These are phyloP conservation scores for Macrolepiota fuliginosa DNA, from an alignment of 768 basidiomycete genomes.

Conservation along the genomic window DNA sequence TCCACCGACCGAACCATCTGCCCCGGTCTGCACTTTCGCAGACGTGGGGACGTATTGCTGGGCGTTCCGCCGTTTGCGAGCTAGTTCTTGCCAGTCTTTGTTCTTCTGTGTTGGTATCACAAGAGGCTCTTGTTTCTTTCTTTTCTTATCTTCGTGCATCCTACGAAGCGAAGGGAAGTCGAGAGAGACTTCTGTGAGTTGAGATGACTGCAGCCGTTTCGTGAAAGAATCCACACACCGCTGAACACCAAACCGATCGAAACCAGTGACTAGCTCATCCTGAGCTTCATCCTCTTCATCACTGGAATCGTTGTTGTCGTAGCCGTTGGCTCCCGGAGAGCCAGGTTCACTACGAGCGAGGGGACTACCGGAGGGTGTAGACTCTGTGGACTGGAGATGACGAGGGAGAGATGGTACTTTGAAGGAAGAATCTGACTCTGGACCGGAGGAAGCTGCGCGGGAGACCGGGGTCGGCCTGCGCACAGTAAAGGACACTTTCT, in stretches of 20 bases:
- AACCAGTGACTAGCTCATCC: constrained; percentile 71
- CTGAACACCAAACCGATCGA: constrained; percentile 73
- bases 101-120: constrained; percentile 88
- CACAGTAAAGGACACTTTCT: constrained; percentile 80
- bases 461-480: constrained; percentile 74
- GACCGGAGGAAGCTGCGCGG: constrained; percentile 58
- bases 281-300: constrained; percentile 54
- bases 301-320: constrained; percentile 44
- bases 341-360: constrained; percentile 42
- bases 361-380: constrained; percentile 48
- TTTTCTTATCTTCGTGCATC: constrained; percentile 42
- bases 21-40: constrained; percentile 50
- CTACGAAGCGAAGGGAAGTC: constrained; percentile 28
- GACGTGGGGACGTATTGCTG: constrained; percentile 66
- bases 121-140: constrained; percentile 54
- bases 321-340: constrained; percentile 17
- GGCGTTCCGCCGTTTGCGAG: constrained; percentile 58
- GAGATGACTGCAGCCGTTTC: constrained; percentile 43
- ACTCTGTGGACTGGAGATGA: constrained; percentile 41
- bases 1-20: constrained; percentile 75
- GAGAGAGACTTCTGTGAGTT: constrained; percentile 66
- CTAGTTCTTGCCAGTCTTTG: constrained; percentile 85
- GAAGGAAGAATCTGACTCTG: constrained; percentile 59
- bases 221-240: constrained; percentile 64
- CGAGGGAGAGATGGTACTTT: constrained; percentile 62